Evolutionary conservation across 108 stramenopile genomes (phyloP).

Genomic region (Skeletonema costatum): DNA sequence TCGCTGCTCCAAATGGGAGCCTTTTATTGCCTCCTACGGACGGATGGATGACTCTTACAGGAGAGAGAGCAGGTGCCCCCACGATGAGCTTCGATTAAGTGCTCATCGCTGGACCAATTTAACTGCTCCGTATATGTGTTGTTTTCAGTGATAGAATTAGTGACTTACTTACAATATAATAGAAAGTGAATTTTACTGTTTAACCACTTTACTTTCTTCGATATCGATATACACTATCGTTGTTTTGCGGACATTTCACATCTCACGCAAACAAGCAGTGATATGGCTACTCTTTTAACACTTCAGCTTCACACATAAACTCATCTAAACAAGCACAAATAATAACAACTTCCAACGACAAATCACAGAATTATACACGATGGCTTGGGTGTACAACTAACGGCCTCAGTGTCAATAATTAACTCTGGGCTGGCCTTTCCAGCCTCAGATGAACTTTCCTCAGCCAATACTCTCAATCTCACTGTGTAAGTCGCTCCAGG

Average conservation of each 20-base stretch:
- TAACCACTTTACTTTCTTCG: not conserved
- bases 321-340: not conserved
- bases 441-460: slow-evolving; percentile 19
- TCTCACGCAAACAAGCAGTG: not conserved
- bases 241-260: not conserved
- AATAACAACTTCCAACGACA: not conserved
- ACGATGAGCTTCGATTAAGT: slow-evolving; percentile 28
- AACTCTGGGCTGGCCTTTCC: slow-evolving; percentile 51
- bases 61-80: slow-evolving; percentile 27
- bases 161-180: not conserved
- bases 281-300: not conserved
- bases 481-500: slow-evolving; percentile 48
- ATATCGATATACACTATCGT: not conserved
- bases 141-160: not conserved
- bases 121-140: not conserved
- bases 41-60: slow-evolving; percentile 36
- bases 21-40: slow-evolving; percentile 28
- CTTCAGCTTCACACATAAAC: not conserved
- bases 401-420: slow-evolving; percentile 54
- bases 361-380: slow-evolving; percentile 41
- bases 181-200: not conserved
- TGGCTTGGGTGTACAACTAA: slow-evolving; percentile 50
- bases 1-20: slow-evolving; percentile 28
- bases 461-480: slow-evolving; percentile 28
- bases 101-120: not conserved